A percentile compares a stretch with the other conserved stretches of the same genome.
Evolutionary conservation across 495 filamentous ascomycete species (phyloP).

Genomic region (Lophiotrema nucula): DNA sequence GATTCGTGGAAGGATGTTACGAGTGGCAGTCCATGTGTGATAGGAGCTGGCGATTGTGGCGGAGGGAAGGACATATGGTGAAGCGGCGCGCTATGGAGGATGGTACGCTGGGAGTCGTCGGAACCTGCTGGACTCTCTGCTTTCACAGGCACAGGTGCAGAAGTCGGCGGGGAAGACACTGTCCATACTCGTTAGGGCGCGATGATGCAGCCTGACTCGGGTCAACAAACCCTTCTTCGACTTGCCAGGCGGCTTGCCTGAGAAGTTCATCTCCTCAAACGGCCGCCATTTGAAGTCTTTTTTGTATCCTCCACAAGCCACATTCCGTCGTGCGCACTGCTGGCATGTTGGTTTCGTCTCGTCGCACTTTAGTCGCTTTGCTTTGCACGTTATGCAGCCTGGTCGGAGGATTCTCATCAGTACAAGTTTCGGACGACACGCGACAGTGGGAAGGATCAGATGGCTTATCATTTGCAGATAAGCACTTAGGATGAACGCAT

Average conservation of each 20-base stretch:
- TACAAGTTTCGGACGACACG: conserved; percentile 31
- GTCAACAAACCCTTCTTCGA: conserved; percentile 50
- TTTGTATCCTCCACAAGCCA: conserved; percentile 74
- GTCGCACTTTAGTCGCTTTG: conserved; percentile 79
- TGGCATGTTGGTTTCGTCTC: conserved; percentile 74
- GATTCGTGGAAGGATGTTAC: conserved; percentile 15
- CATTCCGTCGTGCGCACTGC: conserved; percentile 69
- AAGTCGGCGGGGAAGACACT: conserved; percentile 20
- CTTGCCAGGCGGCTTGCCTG: conserved; percentile 50
- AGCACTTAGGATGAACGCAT: conserved; percentile 35
- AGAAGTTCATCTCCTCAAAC: conserved; percentile 66
- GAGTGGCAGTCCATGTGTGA: conserved; percentile 1
- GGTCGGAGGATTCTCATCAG: conserved; percentile 2
- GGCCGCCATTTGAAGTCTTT: conserved; percentile 84
- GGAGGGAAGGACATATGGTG: conserved; percentile 16
- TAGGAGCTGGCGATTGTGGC: conserved; percentile 1
- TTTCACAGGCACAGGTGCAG: conserved; percentile 1
- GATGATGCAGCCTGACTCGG: not conserved
- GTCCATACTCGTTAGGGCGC: not conserved
- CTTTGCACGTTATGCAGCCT: conserved; percentile 82
- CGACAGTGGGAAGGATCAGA: conserved; percentile 28
- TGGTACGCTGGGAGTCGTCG: conserved; percentile 14
- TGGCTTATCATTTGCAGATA: conserved; percentile 18
- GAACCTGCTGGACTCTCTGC: conserved; percentile 1
- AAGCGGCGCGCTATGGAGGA: not conserved